Evolutionary conservation across 768 basidiomycete species (phyloP), one percentile per base, ranked within the genome.

Genomic region (Tubosaeta sp.): DNA sequence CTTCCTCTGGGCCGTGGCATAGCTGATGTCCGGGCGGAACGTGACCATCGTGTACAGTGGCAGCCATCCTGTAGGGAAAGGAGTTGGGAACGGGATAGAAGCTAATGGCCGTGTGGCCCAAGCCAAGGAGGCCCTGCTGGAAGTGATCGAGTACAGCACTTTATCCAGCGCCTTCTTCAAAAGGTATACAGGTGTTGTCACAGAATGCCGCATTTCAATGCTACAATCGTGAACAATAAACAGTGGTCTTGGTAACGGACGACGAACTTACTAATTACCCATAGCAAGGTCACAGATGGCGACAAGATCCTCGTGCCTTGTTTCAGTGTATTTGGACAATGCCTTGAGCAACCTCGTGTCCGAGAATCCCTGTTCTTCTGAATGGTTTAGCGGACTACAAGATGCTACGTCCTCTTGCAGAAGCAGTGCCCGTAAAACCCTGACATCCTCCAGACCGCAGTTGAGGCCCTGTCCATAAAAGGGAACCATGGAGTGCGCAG

Each of bases 401-500:
- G 53, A 84, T 69, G 54, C 78, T 52, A 95, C 85, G 14, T 78
- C 77, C 68, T 88, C 84, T 53, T 84, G 77, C 51, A 81, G 80
- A 62, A 97, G 76, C 51, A 94, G 72, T 29, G 82, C 77, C 53
- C 84, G 81, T 58, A 99, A 78, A 48, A 98, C 82, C 59, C 97
- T 84, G 61, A 98, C 94, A 70, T 99, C 95, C 72, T 99, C 95
- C 48, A 99, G 80, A 14, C 95, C 95, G 65, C 95, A 97, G 66
- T 99, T 99, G 60, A 98, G 79, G 38, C 95, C 95, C 77, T 99
- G 95, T 39, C 95, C 90, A 67, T 89, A 94, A 74, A 94, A 95
- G 56, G 95, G 95, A n/a, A 95, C 94, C 94, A 98, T 97, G 39
- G 92, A 88, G 71, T 99, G 95, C 11, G 93, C 91, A 37, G 95